Conservation (phyloP, 805 yeast species). For the Cyberlindnera japonica region DNA sequence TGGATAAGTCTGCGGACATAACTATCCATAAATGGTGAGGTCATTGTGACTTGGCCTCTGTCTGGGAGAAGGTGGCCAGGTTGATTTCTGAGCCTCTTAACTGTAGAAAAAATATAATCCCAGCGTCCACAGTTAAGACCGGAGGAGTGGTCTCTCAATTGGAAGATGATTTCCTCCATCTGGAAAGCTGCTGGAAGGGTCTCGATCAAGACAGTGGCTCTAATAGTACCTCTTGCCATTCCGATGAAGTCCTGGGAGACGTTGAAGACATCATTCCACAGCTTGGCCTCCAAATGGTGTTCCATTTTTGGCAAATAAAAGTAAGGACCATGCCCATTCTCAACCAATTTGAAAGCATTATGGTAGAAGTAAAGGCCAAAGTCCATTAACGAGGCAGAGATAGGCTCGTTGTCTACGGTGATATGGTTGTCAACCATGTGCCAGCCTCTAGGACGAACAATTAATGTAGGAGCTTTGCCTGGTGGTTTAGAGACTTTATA, state of each 20-base stretch:
- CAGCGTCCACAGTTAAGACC: conserved; percentile 88
- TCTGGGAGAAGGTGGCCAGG: conserved; percentile 70
- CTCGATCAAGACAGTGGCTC: conserved; percentile 80
- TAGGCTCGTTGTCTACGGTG: conserved; percentile 68
- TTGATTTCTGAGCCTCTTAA: conserved; percentile 69
- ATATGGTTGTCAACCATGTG: conserved; percentile 76
- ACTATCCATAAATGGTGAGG: conserved; percentile 75
- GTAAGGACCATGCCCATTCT: conserved; percentile 73
- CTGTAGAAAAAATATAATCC: conserved; percentile 83
- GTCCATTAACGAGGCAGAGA: conserved; percentile 74
- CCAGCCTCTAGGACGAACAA: conserved; percentile 89
- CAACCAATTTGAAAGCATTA: conserved; percentile 59
- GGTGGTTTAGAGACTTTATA: conserved; percentile 35
- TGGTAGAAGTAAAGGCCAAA: conserved; percentile 76
- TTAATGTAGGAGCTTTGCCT: conserved; percentile 64
- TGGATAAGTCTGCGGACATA: conserved; percentile 71
- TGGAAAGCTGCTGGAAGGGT: conserved; percentile 85
- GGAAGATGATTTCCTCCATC: conserved; percentile 79
- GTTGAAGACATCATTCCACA: conserved; percentile 80
- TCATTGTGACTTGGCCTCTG: conserved; percentile 75
- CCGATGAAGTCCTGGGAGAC: conserved; percentile 70
- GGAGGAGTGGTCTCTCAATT: conserved; percentile 70
- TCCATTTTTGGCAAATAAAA: conserved; percentile 85
- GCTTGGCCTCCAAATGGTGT: conserved; percentile 75
- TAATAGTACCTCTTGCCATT: conserved; percentile 70